Base-by-base conservation (phyloP, 2,329 filamentous ascomycete species). In the Pseudogymnoascus pannorum region DNA sequence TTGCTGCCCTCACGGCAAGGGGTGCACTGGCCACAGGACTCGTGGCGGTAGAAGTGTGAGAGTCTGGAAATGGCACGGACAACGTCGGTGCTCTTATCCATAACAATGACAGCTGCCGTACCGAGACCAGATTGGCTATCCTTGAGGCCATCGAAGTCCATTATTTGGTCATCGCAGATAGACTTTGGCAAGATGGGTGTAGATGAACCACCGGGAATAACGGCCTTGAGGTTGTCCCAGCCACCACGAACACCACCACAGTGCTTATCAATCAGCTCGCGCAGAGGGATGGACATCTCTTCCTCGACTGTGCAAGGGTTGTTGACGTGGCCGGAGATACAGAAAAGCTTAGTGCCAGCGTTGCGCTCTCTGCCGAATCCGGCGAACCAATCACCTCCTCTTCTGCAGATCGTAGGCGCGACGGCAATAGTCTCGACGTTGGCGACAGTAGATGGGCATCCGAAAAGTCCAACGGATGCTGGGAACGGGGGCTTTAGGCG, bases 111-210 rank as follows among this genome's bases (percentile, higher is more conserved):
- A 62, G 94, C 94, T 3, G 94, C 94, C 5, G 94, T 99, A 69
- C 94, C 94, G 12, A 99, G 87, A 84, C 94, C 94, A 64, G 92
- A 95, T 78, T 97, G 94, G 69, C 87, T 92, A 77, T 99, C 94
- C 84, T 99, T 99, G 69, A 99, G 85, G 8, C 90, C 92, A 74
- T 99, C 94, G 73, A 97, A 99, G 79, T 99, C 94, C 94, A 99
- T 99, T 61, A 99, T 78, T 76, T 97, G 93, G 71, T 96, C 87
- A 75, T 97, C 92, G 75, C 94, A 97, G 67, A 96, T 78, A 66
- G 76, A 77, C 81, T 93, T 96, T 68, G 94, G 94, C 58, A 99
- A 83, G 68, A 99, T 93, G 6, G 94, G 94, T 0, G 94, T 99
- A 7, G 94, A 99, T 2, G 92, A 97, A 67, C 94, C 94, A 73